Evolutionary conservation across 2,329 filamentous ascomycete genomes (phyloP).

Genomic region (Clarireedia homoeocarpa): DNA sequence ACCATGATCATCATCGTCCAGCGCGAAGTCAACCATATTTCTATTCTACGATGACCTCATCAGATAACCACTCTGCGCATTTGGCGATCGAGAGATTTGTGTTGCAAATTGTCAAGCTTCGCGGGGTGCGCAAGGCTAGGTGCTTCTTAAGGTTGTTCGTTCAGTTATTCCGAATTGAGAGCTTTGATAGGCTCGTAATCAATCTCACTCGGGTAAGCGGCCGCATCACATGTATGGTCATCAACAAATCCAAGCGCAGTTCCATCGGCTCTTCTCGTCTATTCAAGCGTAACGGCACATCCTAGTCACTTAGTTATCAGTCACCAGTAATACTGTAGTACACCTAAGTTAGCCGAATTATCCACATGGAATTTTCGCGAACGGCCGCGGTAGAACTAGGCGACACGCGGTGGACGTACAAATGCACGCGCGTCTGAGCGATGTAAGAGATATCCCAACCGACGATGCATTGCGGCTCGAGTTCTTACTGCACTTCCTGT

Average conservation of each 20-base stretch:
- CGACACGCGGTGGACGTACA: no score
- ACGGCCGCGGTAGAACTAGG: no score
- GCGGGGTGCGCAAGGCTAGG: not conserved
- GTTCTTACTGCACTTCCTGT: no score
- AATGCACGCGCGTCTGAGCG: no score
- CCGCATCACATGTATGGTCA: not conserved
- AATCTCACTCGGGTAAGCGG: no score
- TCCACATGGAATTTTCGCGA: no score
- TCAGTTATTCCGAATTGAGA: no score
- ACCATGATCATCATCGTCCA: constrained; percentile 30
- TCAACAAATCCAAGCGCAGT: not conserved
- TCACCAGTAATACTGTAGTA: no score
- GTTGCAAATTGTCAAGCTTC: not conserved
- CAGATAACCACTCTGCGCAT: not conserved
- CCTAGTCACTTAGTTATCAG: not conserved
- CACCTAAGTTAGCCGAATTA: no score
- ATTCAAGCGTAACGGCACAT: not conserved
- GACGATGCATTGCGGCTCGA: no score
- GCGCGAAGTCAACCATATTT: constrained; percentile 25
- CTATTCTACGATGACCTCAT: constrained; percentile 4
- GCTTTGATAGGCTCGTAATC: no score
- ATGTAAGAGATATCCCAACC: not conserved
- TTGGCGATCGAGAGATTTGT: not conserved
- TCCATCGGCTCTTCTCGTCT: not conserved
- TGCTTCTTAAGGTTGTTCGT: no score